Base-by-base conservation (phyloP, 2,329 filamentous ascomycete genomes). In the Verticillium isaacii region DNA sequence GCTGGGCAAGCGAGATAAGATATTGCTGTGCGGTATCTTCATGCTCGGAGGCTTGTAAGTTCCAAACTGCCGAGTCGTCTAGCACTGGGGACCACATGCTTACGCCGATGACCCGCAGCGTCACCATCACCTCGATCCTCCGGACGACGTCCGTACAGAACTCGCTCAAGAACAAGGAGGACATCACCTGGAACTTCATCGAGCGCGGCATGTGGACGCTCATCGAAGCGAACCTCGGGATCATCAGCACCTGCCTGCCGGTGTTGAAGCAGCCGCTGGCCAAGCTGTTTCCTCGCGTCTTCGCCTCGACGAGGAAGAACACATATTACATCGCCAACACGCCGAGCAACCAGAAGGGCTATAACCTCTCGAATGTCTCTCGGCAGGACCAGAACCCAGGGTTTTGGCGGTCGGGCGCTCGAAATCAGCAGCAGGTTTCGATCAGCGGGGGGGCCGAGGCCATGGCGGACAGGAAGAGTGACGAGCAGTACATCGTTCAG, bases 21-120 rank as follows among this genome's bases (percentile, higher is more conserved):
- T 74, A 32, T 73, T 72, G 34, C 62, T 77, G 2, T 70, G 76
- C 50, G 63, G 70, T 25, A 68, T 76, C 39, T 77, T 77, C 41
- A 63, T 70, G 12, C 67, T 77, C 1, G 74, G 71, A 17, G 62
- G 34, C 19, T 52, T 69, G 69, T 71, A 64, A 64, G 68, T 62
- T n/a, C 37, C 17, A 34, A 1, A 9, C 5, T 14, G 29, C 23
- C 12, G 29, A 14, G 15, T 23, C 9, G 2, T 56, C 25, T 32
- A 3, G 11, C 14, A 29, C 52, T 3, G 32, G 1, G 4, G 7
- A 17, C 25, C 34, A n/a, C 14, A 45, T 56, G 6, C 61, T 66
- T 32, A 66, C 14, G 39, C 41, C 15, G 52, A 5, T n/a, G 5
- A 36, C 12, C 25, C 19, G 32, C 55, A 66, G 62, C 7, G 63